A percentile compares a stretch with the other conserved stretches of the same genome.
phyloP scores from a whole-genome alignment of 2,329 filamentous ascomycete species.

The Ceratocystis huliohia region DNA sequence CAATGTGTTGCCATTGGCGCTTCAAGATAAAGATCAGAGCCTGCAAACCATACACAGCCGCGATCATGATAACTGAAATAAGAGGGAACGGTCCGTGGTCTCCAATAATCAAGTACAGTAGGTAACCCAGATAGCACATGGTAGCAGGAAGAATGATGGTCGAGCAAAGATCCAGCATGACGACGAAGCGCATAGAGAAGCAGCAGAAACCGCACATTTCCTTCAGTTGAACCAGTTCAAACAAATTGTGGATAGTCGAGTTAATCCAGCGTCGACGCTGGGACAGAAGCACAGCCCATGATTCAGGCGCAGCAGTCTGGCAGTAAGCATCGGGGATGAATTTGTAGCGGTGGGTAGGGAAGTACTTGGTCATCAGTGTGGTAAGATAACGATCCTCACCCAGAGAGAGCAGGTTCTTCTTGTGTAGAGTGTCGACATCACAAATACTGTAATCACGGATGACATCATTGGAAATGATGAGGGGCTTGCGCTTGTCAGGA shows the following conservation, averaged over 20 bases:
- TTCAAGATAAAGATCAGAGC: constrained; percentile 94
- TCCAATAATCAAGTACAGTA: constrained; percentile 67
- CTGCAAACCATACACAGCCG: constrained; percentile 86
- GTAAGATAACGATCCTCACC: constrained; percentile 96
- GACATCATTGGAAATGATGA: constrained; percentile 82
- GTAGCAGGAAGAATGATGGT: constrained; percentile 87
- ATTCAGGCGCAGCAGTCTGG: constrained; percentile 84
- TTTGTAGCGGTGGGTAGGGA: constrained; percentile 90
- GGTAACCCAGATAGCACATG: constrained; percentile 71
- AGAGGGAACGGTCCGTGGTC: constrained; percentile 63
- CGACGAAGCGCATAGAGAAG: constrained; percentile 95
- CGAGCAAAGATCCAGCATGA: constrained; percentile 85
- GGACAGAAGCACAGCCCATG: constrained; percentile 88
- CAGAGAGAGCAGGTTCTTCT: constrained; percentile 88
- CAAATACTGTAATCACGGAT: constrained; percentile 82
- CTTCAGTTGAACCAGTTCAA: constrained; percentile 76
- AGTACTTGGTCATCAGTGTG: constrained; percentile 96
- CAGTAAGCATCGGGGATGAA: constrained; percentile 90
- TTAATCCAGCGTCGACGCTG: constrained; percentile 99
- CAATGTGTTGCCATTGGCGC: constrained; percentile 94
- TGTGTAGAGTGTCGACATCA: constrained; percentile 84
- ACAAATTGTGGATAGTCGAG: constrained; percentile 92
- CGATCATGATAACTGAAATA: constrained; percentile 81
- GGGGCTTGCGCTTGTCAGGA: constrained; percentile 80
- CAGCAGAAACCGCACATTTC: constrained; percentile 98